These are phyloP conservation scores for Pythium vanterpoolii DNA, from an alignment of 352 stramenopile genomes.

Conservation along the genomic window DNA sequence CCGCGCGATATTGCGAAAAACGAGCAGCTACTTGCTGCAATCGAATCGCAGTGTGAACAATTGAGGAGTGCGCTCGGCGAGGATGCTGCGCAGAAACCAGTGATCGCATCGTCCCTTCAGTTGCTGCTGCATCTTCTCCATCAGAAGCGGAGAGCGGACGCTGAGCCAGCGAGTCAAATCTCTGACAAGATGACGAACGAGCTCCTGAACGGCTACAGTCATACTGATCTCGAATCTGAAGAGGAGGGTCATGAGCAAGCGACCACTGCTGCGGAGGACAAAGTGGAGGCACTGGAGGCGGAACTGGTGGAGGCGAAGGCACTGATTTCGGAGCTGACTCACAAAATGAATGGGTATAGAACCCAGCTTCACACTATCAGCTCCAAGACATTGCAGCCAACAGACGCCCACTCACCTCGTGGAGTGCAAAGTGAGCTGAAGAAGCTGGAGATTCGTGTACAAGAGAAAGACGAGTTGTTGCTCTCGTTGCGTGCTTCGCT, in stretches of 20 bases:
- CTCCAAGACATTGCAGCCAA: conserved; percentile 1
- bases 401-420: not conserved
- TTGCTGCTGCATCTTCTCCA: conserved; percentile 33
- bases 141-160: conserved; percentile 41
- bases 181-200: not conserved
- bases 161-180: not conserved
- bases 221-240: not conserved
- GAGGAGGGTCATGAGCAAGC: not conserved
- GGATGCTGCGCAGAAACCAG: conserved; percentile 24
- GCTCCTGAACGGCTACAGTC: not conserved
- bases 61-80: conserved; percentile 26
- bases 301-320: conserved; percentile 23
- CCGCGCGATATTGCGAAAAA: not conserved
- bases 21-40: conserved; percentile 19
- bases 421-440: conserved; percentile 3
- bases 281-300: conserved; percentile 9
- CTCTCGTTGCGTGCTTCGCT: conserved; percentile 29
- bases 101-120: conserved; percentile 28
- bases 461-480: conserved; percentile 48
- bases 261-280: not conserved
- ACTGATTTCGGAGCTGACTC: conserved; percentile 23
- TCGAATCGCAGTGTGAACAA: conserved; percentile 36
- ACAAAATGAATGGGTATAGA: conserved; percentile 28
- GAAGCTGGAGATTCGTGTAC: conserved; percentile 24
- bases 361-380: conserved; percentile 22